Evolutionary conservation across 2,329 filamentous ascomycete genomes (phyloP).

Genomic region (Stagonosporopsis rhizophila): DNA sequence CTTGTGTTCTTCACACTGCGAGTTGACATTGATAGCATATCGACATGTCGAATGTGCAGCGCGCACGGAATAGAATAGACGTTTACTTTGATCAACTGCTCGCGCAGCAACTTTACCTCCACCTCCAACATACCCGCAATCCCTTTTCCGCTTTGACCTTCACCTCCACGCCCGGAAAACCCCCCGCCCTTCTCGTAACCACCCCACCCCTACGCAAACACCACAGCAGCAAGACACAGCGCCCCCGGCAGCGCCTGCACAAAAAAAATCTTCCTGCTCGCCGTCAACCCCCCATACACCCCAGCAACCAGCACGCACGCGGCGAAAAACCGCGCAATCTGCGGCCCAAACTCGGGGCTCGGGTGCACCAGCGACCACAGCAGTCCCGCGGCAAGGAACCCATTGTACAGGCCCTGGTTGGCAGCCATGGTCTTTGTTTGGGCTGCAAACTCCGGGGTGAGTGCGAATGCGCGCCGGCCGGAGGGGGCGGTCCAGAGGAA

Average conservation of each 20-base stretch:
- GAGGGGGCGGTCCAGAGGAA: constrained; percentile 6
- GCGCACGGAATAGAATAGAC: too few relatives aligned
- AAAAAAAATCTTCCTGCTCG: not conserved
- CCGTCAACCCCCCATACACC: constrained; percentile 1
- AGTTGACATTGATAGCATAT: too few relatives aligned
- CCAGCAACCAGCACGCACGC: constrained; percentile 4
- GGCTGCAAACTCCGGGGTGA: constrained; percentile 3
- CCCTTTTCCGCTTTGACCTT: too few relatives aligned
- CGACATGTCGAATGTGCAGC: too few relatives aligned
- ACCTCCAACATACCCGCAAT: too few relatives aligned
- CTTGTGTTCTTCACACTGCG: too few relatives aligned
- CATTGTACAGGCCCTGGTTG: constrained; percentile 8
- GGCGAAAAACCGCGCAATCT: constrained; percentile 4
- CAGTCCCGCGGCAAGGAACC: not conserved
- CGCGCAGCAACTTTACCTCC: too few relatives aligned
- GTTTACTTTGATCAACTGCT: too few relatives aligned
- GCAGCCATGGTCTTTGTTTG: constrained; percentile 4
- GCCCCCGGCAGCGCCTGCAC: constrained; percentile 3
- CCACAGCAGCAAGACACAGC: constrained; percentile 1
- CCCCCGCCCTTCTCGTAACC: too few relatives aligned
- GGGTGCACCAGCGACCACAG: not conserved
- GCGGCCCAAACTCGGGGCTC: not conserved
- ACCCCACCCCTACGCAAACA: not conserved
- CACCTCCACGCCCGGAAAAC: too few relatives aligned
- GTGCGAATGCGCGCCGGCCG: not conserved